A percentile compares a stretch with the other conserved stretches of the same genome.
These are phyloP conservation scores for Chalaropsis thielavioides DNA, from an alignment of 2,329 filamentous ascomycete genomes.

Conservation along the genomic window DNA sequence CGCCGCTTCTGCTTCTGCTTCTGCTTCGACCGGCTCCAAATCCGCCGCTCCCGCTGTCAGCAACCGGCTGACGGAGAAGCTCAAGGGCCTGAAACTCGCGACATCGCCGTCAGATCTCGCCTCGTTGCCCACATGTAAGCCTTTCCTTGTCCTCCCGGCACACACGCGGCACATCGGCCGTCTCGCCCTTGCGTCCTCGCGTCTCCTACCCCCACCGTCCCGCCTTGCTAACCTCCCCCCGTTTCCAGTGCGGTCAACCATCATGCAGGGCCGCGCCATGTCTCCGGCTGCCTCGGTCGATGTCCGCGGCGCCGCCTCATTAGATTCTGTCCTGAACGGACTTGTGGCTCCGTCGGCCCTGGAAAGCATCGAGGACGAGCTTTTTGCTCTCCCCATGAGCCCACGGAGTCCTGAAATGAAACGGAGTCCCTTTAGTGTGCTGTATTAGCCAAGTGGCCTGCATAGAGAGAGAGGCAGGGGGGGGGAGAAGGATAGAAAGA, in stretches of 20 bases:
- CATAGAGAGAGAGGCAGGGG: not conserved
- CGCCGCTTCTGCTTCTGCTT: too few relatives aligned
- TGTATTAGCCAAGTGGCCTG: conserved; percentile 22
- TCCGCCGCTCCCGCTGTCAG: not conserved
- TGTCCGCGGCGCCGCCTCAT: conserved; percentile 11
- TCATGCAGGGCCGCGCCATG: conserved; percentile 17
- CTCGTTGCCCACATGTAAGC: conserved; percentile 14
- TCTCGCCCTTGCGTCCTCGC: too few relatives aligned
- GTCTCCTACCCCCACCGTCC: too few relatives aligned
- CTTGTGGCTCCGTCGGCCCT: not conserved
- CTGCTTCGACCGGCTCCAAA: conserved; percentile 1
- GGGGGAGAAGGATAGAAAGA: not conserved
- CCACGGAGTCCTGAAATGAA: conserved; percentile 76
- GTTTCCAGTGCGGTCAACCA: conserved; percentile 15
- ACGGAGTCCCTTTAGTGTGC: conserved; percentile 60
- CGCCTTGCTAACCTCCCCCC: not conserved
- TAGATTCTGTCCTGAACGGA: conserved; percentile 14
- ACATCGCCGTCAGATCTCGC: conserved; percentile 17
- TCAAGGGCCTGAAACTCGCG: conserved; percentile 16
- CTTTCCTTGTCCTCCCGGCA: not conserved
- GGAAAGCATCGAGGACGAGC: conserved; percentile 49
- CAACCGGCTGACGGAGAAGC: conserved; percentile 16
- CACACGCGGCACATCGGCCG: too few relatives aligned
- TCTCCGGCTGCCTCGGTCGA: conserved; percentile 11
- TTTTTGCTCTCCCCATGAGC: conserved; percentile 78